Base-by-base conservation (phyloP, 1,139 yeast species). In the Lizanozyma gosingica region DNA sequence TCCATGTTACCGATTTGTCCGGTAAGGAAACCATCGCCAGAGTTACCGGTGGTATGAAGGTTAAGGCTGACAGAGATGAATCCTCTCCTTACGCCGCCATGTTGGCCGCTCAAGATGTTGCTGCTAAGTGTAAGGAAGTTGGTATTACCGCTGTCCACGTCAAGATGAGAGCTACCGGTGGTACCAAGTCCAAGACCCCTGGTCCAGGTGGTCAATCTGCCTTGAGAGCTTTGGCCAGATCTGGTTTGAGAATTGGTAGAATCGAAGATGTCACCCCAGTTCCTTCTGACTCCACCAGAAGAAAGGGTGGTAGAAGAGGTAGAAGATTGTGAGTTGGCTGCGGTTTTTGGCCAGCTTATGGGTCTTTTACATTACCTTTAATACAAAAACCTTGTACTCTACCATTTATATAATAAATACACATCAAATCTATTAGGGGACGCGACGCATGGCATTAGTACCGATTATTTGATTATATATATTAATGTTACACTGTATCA, bases 281-380 rank as follows among this genome's bases (percentile, higher is more conserved):
- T 65, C 99, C 99, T 72, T 92, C 98, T 59, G 99, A 94, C 77
- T 90, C 97, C 65, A 94, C 98, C 74, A 94, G 99, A 84, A 87
- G 95, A 86, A 94, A 94, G 94, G 98, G 98, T 87, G 99, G 99
- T 86, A 94, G 98, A 83, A 90, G 99, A 84, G 99, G 99, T 90
- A 92, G 98, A 84, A 88, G 99, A 85, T 85, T 90, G 78, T 90
- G 80, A 81, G 63, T 63, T 53, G 41, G 29, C 29, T 22, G 11
- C n/a, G n/a, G n/a, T n/a, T n/a, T n/a, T n/a, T n/a, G n/a, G n/a
- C n/a, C n/a, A n/a, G n/a, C n/a, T 33, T 40, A 41, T 41, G 41
- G 16, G 37, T 41, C 45, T 37, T 33, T 35, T 39, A 6, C 29
- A 22, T 6, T 22, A 22, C 29, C 11, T 22, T 11, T 22, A 6